These are phyloP conservation scores for Hanseniaspora lindneri DNA, from an alignment of 805 yeast genomes.

Conservation along the genomic window DNA sequence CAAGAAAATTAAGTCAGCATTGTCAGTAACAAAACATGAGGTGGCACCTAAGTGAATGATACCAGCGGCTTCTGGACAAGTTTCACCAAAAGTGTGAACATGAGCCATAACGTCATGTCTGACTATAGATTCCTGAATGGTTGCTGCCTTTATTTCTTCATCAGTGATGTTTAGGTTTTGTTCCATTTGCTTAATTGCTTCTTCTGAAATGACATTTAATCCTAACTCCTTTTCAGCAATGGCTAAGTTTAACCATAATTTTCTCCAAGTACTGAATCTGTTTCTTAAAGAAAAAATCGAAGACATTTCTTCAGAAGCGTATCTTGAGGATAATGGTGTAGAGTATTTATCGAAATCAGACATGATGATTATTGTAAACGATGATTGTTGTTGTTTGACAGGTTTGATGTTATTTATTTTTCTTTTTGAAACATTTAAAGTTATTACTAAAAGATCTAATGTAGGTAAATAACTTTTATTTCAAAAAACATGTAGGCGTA, in stretches of 20 bases:
- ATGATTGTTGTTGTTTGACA: background rate
- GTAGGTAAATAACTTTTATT: no score
- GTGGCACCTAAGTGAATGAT: conserved; percentile 98
- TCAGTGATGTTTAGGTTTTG: conserved; percentile 72
- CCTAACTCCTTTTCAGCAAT: conserved; percentile 92
- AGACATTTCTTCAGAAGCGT: conserved; percentile 97
- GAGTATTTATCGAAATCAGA: conserved; percentile 57
- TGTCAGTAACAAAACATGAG: conserved; percentile 93
- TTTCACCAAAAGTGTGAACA: conserved; percentile 86
- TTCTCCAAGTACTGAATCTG: conserved; percentile 97
- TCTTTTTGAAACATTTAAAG: no score
- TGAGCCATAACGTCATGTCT: conserved; percentile 99
- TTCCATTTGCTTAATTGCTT: conserved; percentile 80
- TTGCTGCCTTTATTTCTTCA: conserved; percentile 80
- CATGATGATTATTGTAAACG: conserved; percentile 22
- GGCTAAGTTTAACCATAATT: conserved; percentile 89
- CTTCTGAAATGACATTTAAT: conserved; percentile 69
- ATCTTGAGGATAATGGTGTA: conserved; percentile 91
- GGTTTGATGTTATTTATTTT: no score
- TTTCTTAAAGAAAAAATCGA: conserved; percentile 80
- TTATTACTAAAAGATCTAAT: no score
- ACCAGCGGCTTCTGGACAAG: conserved; percentile 93
- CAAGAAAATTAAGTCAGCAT: conserved; percentile 91
- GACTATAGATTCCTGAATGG: conserved; percentile 90
- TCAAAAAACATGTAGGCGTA: no score